Base-by-base conservation (phyloP, 805 yeast genomes). In the Cyberlindnera misumaiensis region DNA sequence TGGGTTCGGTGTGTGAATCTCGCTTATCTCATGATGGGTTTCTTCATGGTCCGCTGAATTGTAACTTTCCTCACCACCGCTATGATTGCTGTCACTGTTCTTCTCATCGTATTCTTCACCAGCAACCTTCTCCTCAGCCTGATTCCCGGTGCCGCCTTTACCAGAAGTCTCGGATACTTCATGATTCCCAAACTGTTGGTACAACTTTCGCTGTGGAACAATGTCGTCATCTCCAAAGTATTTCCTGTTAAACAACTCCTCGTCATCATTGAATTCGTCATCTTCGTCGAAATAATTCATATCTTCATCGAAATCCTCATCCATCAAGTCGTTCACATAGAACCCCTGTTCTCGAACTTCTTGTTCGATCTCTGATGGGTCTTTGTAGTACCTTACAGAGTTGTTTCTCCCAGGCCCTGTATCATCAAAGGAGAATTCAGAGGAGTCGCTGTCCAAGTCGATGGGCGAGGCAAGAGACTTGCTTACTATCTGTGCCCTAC, bases 301-400 rank as follows among this genome's bases (percentile, higher is more conserved):
- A 31, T 66, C 66, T 15, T 66, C 70, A 43, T 65, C 69, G 42
- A 66, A 60, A 35, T 67, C 62, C 30, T 63, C 69, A 35, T 62
- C 58, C 40, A 41, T 32, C 26, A 58, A 39, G 39, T 65, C 71
- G 46, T 65, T 63, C 12, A 67, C 47, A 29, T 67, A 68, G 22
- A 62, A 57, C 10, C 61, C 61, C 11, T 51, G 56, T 11, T 47
- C 45, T 3, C 59, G 57, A 15, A 51, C 59, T 3, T 53, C 37
- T 2, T 36, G 39, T 7, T 32, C 30, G 1, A 46, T 43, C 33
- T 60, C 52, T 5, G 40, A 35, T 4, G 45, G 48, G 4, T 53
- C 49, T 38, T 71, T 71, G 51, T 77, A 75, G 51, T 75, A 75
- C 41, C 72, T 69, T 16, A 71, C 66, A 0, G 81, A 75, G 2